Percentiles rank a stretch among this genome's conserved stretches.
phyloP scores from a whole-genome alignment of 768 basidiomycete species.

The Rhodosporidiobolus sp. region DNA sequence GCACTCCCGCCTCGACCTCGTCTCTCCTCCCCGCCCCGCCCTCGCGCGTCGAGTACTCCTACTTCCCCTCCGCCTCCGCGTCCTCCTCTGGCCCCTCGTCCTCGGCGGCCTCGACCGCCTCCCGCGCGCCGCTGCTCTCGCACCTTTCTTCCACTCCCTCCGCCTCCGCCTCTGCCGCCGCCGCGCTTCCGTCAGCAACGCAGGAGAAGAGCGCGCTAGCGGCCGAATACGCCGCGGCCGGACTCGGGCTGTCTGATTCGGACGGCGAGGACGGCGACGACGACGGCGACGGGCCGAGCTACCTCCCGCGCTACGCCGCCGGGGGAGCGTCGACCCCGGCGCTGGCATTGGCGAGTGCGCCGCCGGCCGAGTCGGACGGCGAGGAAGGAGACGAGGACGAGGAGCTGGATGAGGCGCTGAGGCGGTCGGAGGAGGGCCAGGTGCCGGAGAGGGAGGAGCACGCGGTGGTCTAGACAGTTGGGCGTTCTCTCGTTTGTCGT shows the following conservation, averaged over 20 bases:
- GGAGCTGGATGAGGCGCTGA: not conserved
- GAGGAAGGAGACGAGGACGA: not conserved
- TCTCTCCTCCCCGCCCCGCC: constrained; percentile 16
- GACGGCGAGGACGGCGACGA: not conserved
- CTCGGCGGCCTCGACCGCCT: not conserved
- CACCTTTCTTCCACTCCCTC: not conserved
- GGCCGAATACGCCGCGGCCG: constrained; percentile 9
- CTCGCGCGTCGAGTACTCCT: not conserved
- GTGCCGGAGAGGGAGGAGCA: too few species aligned
- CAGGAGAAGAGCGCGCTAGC: constrained; percentile 16
- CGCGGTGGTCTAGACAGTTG: too few species aligned
- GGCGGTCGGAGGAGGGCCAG: too few species aligned
- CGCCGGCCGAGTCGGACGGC: not conserved
- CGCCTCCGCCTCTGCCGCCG: not conserved
- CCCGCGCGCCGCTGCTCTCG: not conserved
- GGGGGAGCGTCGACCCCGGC: not conserved
- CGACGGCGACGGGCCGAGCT: constrained; percentile 6
- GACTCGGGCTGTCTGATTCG: not conserved
- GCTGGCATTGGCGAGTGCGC: constrained; percentile 18
- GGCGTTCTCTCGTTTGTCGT: too few species aligned
- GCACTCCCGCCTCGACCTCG: not conserved
- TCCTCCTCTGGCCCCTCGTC: not conserved
- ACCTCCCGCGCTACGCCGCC: not conserved
- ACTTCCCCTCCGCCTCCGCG: not conserved
- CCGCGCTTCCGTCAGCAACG: not conserved